Conservation (phyloP, 2,329 filamentous ascomycete genomes). For the Hymenoscyphus repandus region DNA sequence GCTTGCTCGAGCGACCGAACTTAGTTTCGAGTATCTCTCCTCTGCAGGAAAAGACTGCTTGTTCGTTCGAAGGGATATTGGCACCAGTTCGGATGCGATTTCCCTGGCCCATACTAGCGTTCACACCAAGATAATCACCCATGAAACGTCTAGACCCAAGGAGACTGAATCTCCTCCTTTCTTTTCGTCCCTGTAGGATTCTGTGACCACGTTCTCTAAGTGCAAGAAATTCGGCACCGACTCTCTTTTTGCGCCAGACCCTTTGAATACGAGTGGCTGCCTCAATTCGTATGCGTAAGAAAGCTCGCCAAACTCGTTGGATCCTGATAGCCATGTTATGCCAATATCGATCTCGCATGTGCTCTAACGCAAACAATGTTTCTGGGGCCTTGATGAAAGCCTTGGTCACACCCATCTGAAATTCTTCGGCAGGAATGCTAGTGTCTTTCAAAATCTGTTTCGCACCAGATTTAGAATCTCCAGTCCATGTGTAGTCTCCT, state of each 20-base stretch:
- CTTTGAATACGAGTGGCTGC: conserved; percentile 90
- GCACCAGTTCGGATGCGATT: conserved; percentile 73
- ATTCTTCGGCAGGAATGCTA: conserved; percentile 90
- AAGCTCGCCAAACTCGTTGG: conserved; percentile 95
- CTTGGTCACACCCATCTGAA: conserved; percentile 94
- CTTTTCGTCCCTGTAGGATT: conserved; percentile 78
- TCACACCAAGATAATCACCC: conserved; percentile 90
- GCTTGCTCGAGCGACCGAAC: conserved; percentile 93
- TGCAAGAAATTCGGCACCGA: conserved; percentile 82
- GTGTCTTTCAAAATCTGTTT: conserved; percentile 94
- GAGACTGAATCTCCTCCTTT: conserved; percentile 84
- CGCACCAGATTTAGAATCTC: conserved; percentile 79
- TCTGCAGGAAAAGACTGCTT: conserved; percentile 81
- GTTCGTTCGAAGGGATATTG: conserved; percentile 66
- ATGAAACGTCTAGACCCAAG: conserved; percentile 88
- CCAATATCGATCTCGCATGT: conserved; percentile 98
- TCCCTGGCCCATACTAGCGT: conserved; percentile 72
- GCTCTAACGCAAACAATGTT: conserved; percentile 91
- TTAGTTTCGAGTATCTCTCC: conserved; percentile 89
- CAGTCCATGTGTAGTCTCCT: conserved; percentile 94
- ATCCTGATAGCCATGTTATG: conserved; percentile 99
- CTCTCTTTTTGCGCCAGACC: conserved; percentile 91
- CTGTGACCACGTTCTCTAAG: conserved; percentile 83
- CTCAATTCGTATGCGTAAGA: conserved; percentile 86
- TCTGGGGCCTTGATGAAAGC: conserved; percentile 98